These are phyloP conservation scores for Colletotrichum gloeosporioides DNA, from an alignment of 2,329 filamentous ascomycete genomes.

Conservation along the genomic window DNA sequence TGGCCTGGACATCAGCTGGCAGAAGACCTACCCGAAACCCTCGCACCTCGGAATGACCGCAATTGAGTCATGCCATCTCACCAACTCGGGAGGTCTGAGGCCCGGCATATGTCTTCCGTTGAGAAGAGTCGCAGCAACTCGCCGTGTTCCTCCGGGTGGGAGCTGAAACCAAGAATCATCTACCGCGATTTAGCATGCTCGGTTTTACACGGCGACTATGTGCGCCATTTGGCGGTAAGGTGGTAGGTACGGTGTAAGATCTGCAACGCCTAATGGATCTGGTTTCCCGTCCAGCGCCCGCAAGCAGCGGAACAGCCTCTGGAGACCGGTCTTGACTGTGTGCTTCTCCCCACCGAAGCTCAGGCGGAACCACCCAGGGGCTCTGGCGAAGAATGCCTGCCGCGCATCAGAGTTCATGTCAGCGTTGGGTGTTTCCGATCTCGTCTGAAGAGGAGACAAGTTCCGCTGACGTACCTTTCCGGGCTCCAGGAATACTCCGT, in stretches of 20 bases:
- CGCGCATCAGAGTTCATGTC: background rate
- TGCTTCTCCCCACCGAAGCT: conserved; percentile 5
- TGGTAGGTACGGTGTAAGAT: background rate
- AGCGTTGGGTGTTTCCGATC: background rate
- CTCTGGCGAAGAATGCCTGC: background rate
- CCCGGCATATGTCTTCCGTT: background rate
- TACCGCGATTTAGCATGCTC: background rate
- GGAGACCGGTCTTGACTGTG: background rate
- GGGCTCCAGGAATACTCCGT: background rate
- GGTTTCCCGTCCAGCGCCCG: background rate
- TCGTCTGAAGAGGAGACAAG: background rate
- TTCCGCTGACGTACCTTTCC: background rate
- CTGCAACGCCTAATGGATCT: background rate
- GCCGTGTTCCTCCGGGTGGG: background rate
- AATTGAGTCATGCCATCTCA: background rate
- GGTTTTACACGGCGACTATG: background rate
- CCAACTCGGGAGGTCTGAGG: background rate
- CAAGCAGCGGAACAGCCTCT: background rate
- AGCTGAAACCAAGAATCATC: background rate
- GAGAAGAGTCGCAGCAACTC: background rate
- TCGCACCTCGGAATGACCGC: background rate
- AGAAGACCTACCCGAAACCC: background rate
- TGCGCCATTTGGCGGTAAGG: background rate
- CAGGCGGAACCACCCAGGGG: conserved; percentile 3
- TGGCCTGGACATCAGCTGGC: background rate